phyloP scores from a whole-genome alignment of 208 protist species.

The Acanthamoeba royreba region DNA sequence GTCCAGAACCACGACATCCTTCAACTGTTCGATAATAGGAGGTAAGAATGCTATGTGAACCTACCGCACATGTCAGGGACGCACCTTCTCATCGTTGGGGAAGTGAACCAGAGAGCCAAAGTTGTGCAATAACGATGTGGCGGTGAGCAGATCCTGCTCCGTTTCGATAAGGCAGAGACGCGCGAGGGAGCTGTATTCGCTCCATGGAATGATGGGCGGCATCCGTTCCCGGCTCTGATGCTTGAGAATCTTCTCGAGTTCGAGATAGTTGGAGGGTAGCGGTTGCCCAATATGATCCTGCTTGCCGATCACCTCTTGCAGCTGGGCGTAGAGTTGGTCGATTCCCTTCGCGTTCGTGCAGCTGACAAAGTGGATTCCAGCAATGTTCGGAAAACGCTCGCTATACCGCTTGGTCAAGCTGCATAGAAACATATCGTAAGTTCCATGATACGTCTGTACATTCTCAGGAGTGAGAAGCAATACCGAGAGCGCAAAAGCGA shows the following conservation, averaged over 20 bases:
- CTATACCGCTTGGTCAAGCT: neutral
- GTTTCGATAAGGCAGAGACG: neutral
- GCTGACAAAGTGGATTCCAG: conserved; percentile 38
- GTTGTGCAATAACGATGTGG: conserved; percentile 17
- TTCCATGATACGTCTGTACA: too few relatives aligned
- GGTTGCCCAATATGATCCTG: conserved; percentile 29
- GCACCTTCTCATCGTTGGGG: conserved; percentile 34
- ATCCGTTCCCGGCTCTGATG: neutral
- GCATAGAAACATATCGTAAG: neutral
- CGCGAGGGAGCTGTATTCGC: conserved; percentile 30
- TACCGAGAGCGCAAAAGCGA: too few relatives aligned
- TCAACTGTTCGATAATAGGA: neutral
- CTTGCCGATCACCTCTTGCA: neutral
- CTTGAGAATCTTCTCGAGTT: neutral
- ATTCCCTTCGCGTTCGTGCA: neutral
- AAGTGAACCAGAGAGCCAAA: conserved; percentile 31
- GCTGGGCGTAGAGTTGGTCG: neutral
- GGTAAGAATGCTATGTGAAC: neutral
- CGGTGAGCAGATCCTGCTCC: conserved; percentile 31
- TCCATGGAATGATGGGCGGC: conserved; percentile 1
- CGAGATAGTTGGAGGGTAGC: neutral
- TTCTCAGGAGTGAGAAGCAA: neutral
- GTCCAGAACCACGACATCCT: conserved; percentile 4
- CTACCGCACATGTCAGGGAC: neutral
- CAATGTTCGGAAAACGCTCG: neutral